Evolutionary conservation across 106 monocot species (phyloP).

Genomic region (Acanthochlamys bracteata): DNA sequence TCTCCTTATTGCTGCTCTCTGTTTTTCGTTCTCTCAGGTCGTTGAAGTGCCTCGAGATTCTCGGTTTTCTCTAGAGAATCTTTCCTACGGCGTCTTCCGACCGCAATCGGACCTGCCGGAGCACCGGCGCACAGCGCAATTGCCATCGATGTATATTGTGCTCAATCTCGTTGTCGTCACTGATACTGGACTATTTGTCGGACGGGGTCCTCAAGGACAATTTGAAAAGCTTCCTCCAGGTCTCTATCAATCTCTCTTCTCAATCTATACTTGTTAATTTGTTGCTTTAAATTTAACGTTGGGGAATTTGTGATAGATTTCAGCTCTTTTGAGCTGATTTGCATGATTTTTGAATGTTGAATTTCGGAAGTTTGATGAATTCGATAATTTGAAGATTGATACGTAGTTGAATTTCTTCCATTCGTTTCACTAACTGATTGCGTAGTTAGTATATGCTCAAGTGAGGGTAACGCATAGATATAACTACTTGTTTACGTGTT

Average conservation of each 20-base stretch:
- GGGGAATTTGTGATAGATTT: no score
- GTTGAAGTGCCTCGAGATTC: constrained; percentile 60
- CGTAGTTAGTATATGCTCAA: no score
- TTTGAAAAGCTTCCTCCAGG: constrained; percentile 82
- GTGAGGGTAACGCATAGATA: no score
- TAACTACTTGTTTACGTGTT: no score
- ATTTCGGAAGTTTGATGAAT: no score
- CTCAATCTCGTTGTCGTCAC: constrained; percentile 80
- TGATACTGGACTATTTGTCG: constrained; percentile 77
- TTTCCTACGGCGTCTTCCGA: constrained; percentile 92
- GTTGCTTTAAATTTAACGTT: no score
- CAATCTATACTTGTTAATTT: no score
- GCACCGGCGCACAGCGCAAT: constrained; percentile 52
- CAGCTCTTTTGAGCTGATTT: no score
- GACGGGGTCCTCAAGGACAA: constrained; percentile 46
- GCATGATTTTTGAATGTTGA: no score
- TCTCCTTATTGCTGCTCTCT: background rate
- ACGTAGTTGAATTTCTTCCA: no score
- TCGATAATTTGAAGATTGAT: no score
- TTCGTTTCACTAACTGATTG: no score
- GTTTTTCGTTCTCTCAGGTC: constrained; percentile 17
- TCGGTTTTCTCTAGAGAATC: constrained; percentile 92
- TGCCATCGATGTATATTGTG: constrained; percentile 83
- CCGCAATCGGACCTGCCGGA: constrained; percentile 8
- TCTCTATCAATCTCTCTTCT: background rate